These are phyloP conservation scores for Chytriomyces confervae DNA, from an alignment of 192 early-diverging fungal genomes.

Conservation along the genomic window DNA sequence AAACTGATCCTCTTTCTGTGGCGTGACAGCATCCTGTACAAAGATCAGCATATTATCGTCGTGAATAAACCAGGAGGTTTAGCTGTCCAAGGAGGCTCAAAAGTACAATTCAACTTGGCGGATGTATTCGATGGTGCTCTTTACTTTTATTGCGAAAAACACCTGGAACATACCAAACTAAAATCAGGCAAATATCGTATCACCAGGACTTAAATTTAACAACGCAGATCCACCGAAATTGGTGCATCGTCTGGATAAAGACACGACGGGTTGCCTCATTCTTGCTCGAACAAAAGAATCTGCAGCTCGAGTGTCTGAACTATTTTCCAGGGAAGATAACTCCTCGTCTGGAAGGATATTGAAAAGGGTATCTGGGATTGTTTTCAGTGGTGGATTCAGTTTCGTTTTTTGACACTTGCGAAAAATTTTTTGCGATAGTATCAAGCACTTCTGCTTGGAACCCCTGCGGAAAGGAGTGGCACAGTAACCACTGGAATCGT, in stretches of 20 bases:
- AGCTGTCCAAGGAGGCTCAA: constrained; percentile 58
- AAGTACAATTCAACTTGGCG: constrained; percentile 39
- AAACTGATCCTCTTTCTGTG: not conserved
- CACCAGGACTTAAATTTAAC: constrained; percentile 26
- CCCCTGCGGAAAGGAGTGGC: not conserved
- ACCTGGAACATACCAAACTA: not conserved
- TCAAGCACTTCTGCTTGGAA: constrained; percentile 14
- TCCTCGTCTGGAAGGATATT: not conserved
- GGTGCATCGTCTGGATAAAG: constrained; percentile 60
- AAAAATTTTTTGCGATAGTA: constrained; percentile 4
- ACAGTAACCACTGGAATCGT: constrained; percentile 48
- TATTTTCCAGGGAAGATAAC: constrained; percentile 35
- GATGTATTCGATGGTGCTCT: constrained; percentile 40
- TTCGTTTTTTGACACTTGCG: not conserved
- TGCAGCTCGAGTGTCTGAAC: constrained; percentile 38
- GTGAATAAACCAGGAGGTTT: constrained; percentile 54
- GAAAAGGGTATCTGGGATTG: constrained; percentile 29
- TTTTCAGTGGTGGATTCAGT: not conserved
- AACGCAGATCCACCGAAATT: constrained; percentile 41
- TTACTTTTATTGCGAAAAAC: not conserved
- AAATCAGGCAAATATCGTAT: not conserved
- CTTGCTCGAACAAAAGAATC: constrained; percentile 52
- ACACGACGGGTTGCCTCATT: constrained; percentile 55
- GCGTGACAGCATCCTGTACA: constrained; percentile 46
- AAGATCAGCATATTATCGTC: constrained; percentile 51